These are phyloP conservation scores for Candida khao-thaluensis DNA, from an alignment of 805 yeast genomes.

Conservation along the genomic window DNA sequence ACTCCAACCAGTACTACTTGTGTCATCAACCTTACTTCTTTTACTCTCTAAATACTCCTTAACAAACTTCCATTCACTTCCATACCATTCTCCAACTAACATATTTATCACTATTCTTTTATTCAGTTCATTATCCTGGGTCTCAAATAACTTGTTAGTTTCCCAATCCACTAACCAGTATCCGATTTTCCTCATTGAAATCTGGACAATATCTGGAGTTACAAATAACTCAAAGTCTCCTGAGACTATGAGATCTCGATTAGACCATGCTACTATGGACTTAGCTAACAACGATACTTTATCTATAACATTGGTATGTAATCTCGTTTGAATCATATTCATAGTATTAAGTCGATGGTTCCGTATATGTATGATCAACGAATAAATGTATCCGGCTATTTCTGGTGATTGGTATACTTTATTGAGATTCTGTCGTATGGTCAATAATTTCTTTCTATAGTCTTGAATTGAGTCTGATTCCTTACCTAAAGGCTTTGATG, in stretches of 20 bases:
- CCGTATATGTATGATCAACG: constrained; percentile 35
- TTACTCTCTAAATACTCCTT: constrained; percentile 25
- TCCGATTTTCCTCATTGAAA: constrained; percentile 38
- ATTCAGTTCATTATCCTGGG: background rate
- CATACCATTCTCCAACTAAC: constrained; percentile 45
- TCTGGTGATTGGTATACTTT: constrained; percentile 34
- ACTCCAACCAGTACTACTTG: constrained; percentile 33
- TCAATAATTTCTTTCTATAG: background rate
- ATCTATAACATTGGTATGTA: constrained; percentile 32
- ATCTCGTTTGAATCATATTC: constrained; percentile 35
- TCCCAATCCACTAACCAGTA: constrained; percentile 49
- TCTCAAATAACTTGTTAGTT: constrained; percentile 5
- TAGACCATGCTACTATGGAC: constrained; percentile 24
- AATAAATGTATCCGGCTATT: constrained; percentile 35
- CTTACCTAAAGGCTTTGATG: background rate
- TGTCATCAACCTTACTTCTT: constrained; percentile 18
- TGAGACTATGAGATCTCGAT: background rate
- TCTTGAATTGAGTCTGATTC: background rate
- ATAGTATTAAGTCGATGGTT: constrained; percentile 40
- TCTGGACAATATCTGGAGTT: constrained; percentile 38
- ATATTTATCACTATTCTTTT: constrained; percentile 25
- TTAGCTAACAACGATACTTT: constrained; percentile 27
- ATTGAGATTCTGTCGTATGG: constrained; percentile 3
- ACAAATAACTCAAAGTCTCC: constrained; percentile 25
- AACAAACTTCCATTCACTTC: constrained; percentile 38